Evolutionary conservation across 805 yeast species (phyloP).

Genomic region (Isabelozyma pseudorhagii): DNA sequence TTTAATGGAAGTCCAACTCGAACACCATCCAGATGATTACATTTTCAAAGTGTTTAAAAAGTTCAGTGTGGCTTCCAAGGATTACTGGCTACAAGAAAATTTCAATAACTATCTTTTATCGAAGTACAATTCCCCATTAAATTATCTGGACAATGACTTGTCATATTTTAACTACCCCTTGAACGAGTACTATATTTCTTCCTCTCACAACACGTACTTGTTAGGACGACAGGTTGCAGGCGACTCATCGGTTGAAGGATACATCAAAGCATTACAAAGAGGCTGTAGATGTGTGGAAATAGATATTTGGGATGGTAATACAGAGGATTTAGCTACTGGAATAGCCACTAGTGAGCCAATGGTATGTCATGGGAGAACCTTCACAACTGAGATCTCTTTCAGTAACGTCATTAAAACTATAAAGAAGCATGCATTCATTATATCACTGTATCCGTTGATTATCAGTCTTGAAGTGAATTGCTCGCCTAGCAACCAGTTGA

Average conservation of each 20-base stretch:
- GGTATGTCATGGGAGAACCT: slow-evolving; percentile 85
- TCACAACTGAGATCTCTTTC: slow-evolving; percentile 72
- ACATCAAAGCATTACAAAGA: slow-evolving; percentile 77
- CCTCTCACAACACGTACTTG: slow-evolving; percentile 92
- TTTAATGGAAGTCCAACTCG: slow-evolving; percentile 46
- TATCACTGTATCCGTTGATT: slow-evolving; percentile 82
- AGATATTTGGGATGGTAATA: slow-evolving; percentile 83
- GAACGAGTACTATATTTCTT: slow-evolving; percentile 83
- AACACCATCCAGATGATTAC: slow-evolving; percentile 25
- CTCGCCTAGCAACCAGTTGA: slow-evolving; percentile 60
- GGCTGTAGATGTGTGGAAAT: slow-evolving; percentile 96
- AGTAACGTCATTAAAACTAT: slow-evolving; percentile 68
- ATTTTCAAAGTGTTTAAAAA: slow-evolving; percentile 26
- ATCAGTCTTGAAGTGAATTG: slow-evolving; percentile 86
- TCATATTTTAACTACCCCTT: slow-evolving; percentile 51
- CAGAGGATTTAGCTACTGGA: slow-evolving; percentile 33
- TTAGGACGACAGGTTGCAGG: slow-evolving; percentile 87
- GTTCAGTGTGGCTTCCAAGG: slow-evolving; percentile 17
- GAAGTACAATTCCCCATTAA: slow-evolving; percentile 18
- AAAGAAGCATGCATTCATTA: slow-evolving; percentile 82
- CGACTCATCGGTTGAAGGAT: slow-evolving; percentile 84
- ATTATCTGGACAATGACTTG: slow-evolving; percentile 5
- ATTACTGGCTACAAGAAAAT: slow-evolving; percentile 20
- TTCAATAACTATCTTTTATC: slow-evolving; percentile 37
- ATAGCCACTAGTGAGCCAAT: slow-evolving; percentile 56